Evolutionary conservation across 805 yeast species (phyloP).

Genomic region (Candida odintsovae): DNA sequence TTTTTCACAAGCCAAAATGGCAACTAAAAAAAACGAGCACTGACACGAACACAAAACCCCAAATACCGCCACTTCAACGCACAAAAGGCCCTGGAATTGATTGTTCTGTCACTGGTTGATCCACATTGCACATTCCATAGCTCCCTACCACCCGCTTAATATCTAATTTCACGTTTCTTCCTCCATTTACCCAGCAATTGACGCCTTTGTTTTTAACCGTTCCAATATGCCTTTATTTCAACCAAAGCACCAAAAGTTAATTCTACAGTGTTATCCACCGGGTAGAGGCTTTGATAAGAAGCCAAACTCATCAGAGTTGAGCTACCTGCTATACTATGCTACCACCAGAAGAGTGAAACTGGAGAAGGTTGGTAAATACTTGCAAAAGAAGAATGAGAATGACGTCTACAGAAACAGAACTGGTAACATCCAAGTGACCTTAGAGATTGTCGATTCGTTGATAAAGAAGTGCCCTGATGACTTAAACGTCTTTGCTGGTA

Average conservation of each 20-base stretch:
- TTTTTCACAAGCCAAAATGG: background rate
- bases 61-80: background rate
- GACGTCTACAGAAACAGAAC: conserved; percentile 59
- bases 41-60: background rate
- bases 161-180: background rate
- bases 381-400: conserved; percentile 51
- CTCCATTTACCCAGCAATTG: background rate
- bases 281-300: conserved; percentile 83
- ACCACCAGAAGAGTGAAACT: conserved; percentile 83
- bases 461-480: conserved; percentile 77
- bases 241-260: conserved; percentile 86
- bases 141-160: background rate
- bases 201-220: background rate
- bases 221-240: conserved; percentile 34
- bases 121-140: background rate
- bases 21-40: background rate
- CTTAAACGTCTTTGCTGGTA: conserved; percentile 72
- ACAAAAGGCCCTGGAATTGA: background rate
- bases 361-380: conserved; percentile 74
- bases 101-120: background rate
- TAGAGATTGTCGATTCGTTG: conserved; percentile 62
- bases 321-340: conserved; percentile 84
- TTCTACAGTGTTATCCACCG: conserved; percentile 88
- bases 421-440: conserved; percentile 81
- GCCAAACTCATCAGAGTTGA: conserved; percentile 88